Base-by-base conservation (phyloP, 352 stramenopile genomes). In the Phytophthora niederhauseri region DNA sequence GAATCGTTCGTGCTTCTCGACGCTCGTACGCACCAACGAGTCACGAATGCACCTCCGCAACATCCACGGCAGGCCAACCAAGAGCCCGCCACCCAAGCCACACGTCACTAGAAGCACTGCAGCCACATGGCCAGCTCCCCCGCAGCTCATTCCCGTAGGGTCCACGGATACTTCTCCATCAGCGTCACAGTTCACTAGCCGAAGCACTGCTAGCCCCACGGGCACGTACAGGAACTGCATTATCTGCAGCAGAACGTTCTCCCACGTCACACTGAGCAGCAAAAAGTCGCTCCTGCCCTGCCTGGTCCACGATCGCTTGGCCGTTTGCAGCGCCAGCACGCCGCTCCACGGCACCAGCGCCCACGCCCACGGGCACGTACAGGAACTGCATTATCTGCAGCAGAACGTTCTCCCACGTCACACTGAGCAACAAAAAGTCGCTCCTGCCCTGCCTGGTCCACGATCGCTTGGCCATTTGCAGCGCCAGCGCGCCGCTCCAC, bases 321-420 rank as follows among this genome's bases (percentile, higher is more conserved):
- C 50, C 1, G 63, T 0, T 22, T 53, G 52, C n/a, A 68, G 45
- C 22, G 31, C 36, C 2, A 66, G 4, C 26, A 72, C 48, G 1
- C 53, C 58, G 19, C 57, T 59, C n/a, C 50, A 66, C 19, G 82
- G 78, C 0, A 85, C 49, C n/a, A n/a, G n/a, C n/a, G n/a, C n/a
- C n/a, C n/a, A n/a, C n/a, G n/a, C 81, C 85, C n/a, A 91, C 66
- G 1, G 82, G 85, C 1, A 91, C 11, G 52, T 91, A 93, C 20
- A 91, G 26, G 11, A 83, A 31, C 64, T 90, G 79, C 31, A 85
- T 52, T 2, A 78, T 19, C 49, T 81, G 70, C 19, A 91, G 67
- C 20, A 91, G 61, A 14, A 66, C 62, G 57, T 90, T 89, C 20
- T 90, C 80, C 64, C 75, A 78, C 14, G 50, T 41, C 12, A 73